These are phyloP conservation scores for Avicennia marina DNA, from an alignment of 257 asterid genomes.

Conservation along the genomic window DNA sequence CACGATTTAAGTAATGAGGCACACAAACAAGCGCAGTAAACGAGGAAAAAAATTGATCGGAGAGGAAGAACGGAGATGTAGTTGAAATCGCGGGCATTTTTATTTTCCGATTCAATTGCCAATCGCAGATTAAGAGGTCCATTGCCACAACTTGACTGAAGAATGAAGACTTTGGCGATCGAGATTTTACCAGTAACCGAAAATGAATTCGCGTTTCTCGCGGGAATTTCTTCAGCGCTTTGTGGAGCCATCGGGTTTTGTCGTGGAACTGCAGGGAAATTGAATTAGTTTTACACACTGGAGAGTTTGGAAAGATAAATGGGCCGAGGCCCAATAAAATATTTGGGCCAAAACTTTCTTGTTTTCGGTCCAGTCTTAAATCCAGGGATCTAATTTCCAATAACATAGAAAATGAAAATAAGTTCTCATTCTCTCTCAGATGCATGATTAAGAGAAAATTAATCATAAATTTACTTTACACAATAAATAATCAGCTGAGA, in stretches of 20 bases:
- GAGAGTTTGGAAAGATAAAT: neutral
- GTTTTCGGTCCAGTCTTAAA: too few relatives aligned
- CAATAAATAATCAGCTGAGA: too few relatives aligned
- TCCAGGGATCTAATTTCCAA: too few relatives aligned
- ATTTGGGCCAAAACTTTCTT: conserved; percentile 9
- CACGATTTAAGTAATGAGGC: too few relatives aligned
- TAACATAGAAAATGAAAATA: too few relatives aligned
- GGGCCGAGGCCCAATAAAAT: neutral
- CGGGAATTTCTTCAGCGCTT: neutral
- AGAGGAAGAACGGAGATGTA: conserved; percentile 63
- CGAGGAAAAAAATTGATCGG: conserved; percentile 21
- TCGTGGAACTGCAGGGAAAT: conserved; percentile 1
- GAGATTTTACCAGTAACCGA: neutral
- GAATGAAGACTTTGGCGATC: neutral
- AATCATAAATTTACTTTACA: too few relatives aligned
- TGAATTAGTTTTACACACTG: neutral
- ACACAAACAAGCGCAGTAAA: too few relatives aligned
- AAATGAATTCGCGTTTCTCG: neutral
- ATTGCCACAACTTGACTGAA: neutral
- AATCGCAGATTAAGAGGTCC: neutral
- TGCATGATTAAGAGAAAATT: too few relatives aligned
- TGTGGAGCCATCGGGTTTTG: neutral
- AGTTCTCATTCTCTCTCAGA: too few relatives aligned
- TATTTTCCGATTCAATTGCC: conserved; percentile 49
- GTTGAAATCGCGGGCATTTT: conserved; percentile 57